Base-by-base conservation (phyloP, 2,329 filamentous ascomycete genomes). In the Pseudocercospora ulei region DNA sequence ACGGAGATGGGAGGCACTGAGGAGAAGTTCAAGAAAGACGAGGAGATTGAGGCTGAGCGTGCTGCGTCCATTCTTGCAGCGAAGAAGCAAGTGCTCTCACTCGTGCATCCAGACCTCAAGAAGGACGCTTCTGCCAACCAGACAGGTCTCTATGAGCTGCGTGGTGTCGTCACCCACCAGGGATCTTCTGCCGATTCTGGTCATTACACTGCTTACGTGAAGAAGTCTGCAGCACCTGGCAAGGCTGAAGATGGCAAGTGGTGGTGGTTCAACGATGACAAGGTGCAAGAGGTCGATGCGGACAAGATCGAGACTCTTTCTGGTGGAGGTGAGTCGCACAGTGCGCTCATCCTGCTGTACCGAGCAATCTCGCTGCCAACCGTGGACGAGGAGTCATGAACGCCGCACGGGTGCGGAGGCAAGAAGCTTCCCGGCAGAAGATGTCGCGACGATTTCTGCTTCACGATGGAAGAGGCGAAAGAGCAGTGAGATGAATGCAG, bases 221-320 rank as follows among this genome's bases (percentile, higher is more conserved):
- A 96, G 73, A 95, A 98, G 72, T 65, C 84, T 41, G 82, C 92
- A 52, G 71, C 79, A 9, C 76, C 78, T 56, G 85, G 83, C 50
- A 83, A 85, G 67, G 77, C 82, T 56, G 85, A 93, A 58, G 85
- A 93, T 57, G 86, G 83, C 52, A 94, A 86, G 56, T 98, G 90
- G 90, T 98, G 90, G 88, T 98, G 90, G 88, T 98, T 98, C 72
- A 96, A 98, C 62, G 90, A 98, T 56, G 88, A 98, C 59, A 92
- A 86, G 67, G 90, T 98, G 20, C 78, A 81, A 8, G 90, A 98
- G 67, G 90, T 98, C 17, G 77, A 84, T 9, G 70, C 76, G 16
- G 88, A 96, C 54, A 90, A 93, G 69, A 92, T 98, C 50, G 82
- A 88, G 59, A 81, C 79, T 3, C 72, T 98, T 35, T 75, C 86